Evolutionary conservation across 2,329 filamentous ascomycete genomes (phyloP), one percentile per base, ranked within the genome.

Genomic region (Grosmannia huntii): DNA sequence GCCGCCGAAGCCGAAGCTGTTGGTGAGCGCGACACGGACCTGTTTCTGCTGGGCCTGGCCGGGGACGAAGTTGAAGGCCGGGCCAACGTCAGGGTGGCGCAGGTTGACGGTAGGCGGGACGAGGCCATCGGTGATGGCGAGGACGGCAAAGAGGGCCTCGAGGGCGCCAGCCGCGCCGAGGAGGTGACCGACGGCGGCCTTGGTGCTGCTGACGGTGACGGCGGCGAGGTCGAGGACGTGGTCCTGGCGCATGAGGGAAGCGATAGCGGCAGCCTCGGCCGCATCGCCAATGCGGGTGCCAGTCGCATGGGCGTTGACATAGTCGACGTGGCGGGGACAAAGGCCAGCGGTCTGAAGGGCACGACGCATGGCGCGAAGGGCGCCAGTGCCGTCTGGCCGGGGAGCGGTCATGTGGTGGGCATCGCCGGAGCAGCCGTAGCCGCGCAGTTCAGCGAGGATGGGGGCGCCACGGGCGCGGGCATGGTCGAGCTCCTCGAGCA

Each of bases 1-100:
- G 19, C 94, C 94, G 12, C 94, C 94, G 73, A 99, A 99, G 0
- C 94, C 94, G 73, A 99, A 99, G 69, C 92, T 97, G 67, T 99
- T 99, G 4, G 89, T 94, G 59, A 99, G 66, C 5, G 88, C 89
- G 25, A 92, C 85, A 59, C 83, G 74, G 12, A 97, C 82, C 2
- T 76, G 68, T 63, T 82, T 84, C 56, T 86, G 71, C 70, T 96
- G 91, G 0, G 90, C 79, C 52, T 75, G 68, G 4, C 83, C 76
- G 0, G 90, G 82, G 4, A 96, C 84, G 69, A 96, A 92, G 68
- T 97, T 96, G 74, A 92, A 95, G 62, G 84, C 75, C 57, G 89
- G 86, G 4, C 83, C 79, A 1, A 82, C 76, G 50, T 85, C 82
- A 6, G 84, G 78, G 7, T 80, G 79, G 11, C 83, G 74, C 3